Evolutionary conservation across 2,329 filamentous ascomycete genomes (phyloP), one percentile per base, ranked within the genome.

Genomic region (Pseudovirgaria hyperparasitica): DNA sequence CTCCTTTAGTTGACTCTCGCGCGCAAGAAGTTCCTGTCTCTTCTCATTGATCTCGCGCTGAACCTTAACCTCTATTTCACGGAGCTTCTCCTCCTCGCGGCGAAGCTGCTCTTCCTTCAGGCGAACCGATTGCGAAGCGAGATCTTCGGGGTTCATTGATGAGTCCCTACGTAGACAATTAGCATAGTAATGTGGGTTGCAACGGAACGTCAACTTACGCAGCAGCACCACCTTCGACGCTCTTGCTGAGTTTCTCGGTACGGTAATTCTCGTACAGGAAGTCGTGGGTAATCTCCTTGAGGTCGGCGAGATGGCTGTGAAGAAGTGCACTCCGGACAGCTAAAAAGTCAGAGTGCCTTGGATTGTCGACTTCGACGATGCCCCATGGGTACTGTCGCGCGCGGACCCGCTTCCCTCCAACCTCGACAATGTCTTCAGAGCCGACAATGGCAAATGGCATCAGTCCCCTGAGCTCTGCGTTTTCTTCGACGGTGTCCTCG

Each of bases 251-350:
- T 70, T 96, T 96, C 81, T 98, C 90, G 52, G 90, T 98, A 84
- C 90, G 85, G 72, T 98, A 98, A 66, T 98, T 98, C 60, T 98
- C 90, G 65, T 98, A 98, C 39, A 98, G 67, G 77, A 98, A 98
- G 61, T 98, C 90, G 60, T 98, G 90, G 27, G 90, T 98, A 54
- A 98, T 98, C 61, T 98, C 90, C 76, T 98, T 98, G 49, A 98
- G 65, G 58, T 98, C 90, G 35, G 90, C 90, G 53, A 98, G 65
- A 67, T 98, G 90, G 62, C 85, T 94, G 70, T 98, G 90, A 36
- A 98, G 72, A 31, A 98, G 76, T 30, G 90, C 90, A 33, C 86
- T 94, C 55, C 90, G 79, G 52, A 98, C 93, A 39, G 90, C 90
- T 41, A 98, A 65, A 70, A 98, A 98, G 60, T 98, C 90, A 25